Base-by-base conservation (phyloP, 78 protist genomes). In the Dictyostelium brefeldianum region DNA sequence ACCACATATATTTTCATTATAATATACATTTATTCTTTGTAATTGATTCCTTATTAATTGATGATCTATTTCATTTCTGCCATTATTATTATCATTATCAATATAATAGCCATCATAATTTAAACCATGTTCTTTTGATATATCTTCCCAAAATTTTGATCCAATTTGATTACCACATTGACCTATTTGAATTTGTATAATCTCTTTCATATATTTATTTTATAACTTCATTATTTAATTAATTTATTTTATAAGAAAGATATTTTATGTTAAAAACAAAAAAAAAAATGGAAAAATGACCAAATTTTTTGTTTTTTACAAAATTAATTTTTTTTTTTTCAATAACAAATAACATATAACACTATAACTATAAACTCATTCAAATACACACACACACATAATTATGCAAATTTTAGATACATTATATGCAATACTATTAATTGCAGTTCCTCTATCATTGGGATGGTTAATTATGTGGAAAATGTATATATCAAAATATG, bases 111-210 rank as follows among this genome's bases (percentile, higher is more conserved):
- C 99, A 64, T 97, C 95, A 29, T 95, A 95, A 94, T 98, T 98
- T 71, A 98, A 83, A 54, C 99, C 99, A 89, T 98, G 99, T 96
- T 98, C 99, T 74, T 90, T 96, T n/a, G 98, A 97, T 89, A 98
- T 97, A 27, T 97, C 96, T 78, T 90, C 91, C 95, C 95, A 95
- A 74, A 95, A 90, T 89, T 97, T 97, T 89, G 98, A 85, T 57
- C 99, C 99, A 71, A 98, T 96, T 96, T 99, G 99, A 97, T 98
- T 98, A 71, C 99, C 99, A 92, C 99, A 98, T 95, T 99, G 99
- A 82, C 99, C 99, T 36, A 89, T 97, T 84, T 98, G 99, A 65
- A 98, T 36, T 96, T 97, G 98, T 9, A 98, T 97, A 67, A 98
- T 98, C 85, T 98, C 99, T 56, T 98, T 95, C 99, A 98, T 98